phyloP scores from a whole-genome alignment of 768 basidiomycete species.

The Tephrocybe sp. region DNA sequence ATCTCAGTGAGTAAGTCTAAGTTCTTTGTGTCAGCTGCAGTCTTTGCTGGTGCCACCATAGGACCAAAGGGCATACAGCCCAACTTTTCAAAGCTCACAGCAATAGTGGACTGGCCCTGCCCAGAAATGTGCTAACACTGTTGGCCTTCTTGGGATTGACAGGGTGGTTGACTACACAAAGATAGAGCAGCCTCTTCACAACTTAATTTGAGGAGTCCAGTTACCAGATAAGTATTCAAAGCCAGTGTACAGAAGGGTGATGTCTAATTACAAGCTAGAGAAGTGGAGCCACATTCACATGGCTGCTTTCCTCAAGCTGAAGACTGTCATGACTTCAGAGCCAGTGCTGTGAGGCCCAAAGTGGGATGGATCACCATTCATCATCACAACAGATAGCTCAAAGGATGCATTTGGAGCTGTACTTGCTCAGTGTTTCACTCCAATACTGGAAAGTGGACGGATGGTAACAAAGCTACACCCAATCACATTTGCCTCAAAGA shows the following conservation, averaged over 20 bases:
- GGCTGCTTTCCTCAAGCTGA: slow-evolving; percentile 22
- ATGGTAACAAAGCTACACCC: slow-evolving; percentile 20
- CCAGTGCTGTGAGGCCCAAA: slow-evolving; percentile 30
- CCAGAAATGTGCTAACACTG: slow-evolving; percentile 27
- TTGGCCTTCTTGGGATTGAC: slow-evolving; percentile 34
- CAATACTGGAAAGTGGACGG: slow-evolving; percentile 18
- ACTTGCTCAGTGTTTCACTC: slow-evolving; percentile 23
- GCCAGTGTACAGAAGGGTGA: slow-evolving; percentile 23
- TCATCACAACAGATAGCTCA: slow-evolving; percentile 33
- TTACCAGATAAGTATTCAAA: slow-evolving; percentile 17
- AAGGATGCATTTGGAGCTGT: slow-evolving; percentile 33
- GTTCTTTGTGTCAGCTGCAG: too few species aligned
- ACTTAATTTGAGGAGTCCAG: too few species aligned
- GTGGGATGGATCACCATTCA: slow-evolving; percentile 32
- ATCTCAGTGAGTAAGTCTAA: too few species aligned
- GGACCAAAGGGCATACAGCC: too few species aligned
- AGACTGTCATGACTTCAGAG: slow-evolving; percentile 26
- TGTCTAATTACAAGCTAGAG: too few species aligned
- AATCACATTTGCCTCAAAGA: slow-evolving; percentile 30
- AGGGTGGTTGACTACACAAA: slow-evolving; percentile 36
- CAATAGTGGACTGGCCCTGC: too few species aligned
- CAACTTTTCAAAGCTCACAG: too few species aligned
- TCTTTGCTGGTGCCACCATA: too few species aligned
- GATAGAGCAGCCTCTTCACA: slow-evolving; percentile 28
- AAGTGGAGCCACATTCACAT: too few species aligned